Conservation (phyloP, 148 eudicot species). For the Tetragonia tetragonoides region DNA sequence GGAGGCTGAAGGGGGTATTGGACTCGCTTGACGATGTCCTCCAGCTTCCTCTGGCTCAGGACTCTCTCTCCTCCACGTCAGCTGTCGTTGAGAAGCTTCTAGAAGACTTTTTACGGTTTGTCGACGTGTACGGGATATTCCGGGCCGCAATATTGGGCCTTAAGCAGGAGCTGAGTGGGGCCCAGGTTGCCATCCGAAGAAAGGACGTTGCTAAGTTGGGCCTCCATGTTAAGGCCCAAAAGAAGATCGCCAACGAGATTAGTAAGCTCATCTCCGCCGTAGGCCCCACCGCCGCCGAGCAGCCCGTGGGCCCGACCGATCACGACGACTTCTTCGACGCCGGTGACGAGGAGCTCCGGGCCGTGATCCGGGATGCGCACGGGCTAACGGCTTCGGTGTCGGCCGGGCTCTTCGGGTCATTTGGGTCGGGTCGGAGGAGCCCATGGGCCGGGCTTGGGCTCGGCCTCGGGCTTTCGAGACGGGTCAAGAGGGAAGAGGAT, state of each 20-base stretch:
- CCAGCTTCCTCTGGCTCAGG: conserved; percentile 64
- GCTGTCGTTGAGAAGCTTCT: conserved; percentile 59
- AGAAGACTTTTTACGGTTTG: conserved; percentile 61
- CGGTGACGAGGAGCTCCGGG: conserved; percentile 36
- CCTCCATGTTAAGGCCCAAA: conserved; percentile 46
- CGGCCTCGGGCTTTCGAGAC: conserved; percentile 35
- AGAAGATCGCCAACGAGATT: conserved; percentile 50
- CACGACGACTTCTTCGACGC: background rate
- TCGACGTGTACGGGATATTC: conserved; percentile 69
- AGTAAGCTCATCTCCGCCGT: conserved; percentile 40
- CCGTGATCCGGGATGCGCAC: conserved; percentile 42
- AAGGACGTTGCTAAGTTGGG: conserved; percentile 48
- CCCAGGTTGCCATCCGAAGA: conserved; percentile 63
- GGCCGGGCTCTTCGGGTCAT: conserved; percentile 41
- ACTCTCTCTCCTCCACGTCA: conserved; percentile 38
- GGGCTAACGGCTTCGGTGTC: conserved; percentile 52
- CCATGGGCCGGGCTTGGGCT: conserved; percentile 43
- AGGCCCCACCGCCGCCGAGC: conserved; percentile 30
- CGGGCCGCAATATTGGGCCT: conserved; percentile 44
- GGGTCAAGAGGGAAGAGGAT: conserved; percentile 32
- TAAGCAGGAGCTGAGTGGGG: conserved; percentile 53
- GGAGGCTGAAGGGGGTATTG: conserved; percentile 42
- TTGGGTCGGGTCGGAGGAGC: conserved; percentile 29
- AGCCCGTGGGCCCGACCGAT: background rate
- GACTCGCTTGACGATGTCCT: conserved; percentile 76